Evolutionary conservation across 2,329 filamentous ascomycete species (phyloP), one percentile per base, ranked within the genome.

Genomic region (Cercospora nicotianae): DNA sequence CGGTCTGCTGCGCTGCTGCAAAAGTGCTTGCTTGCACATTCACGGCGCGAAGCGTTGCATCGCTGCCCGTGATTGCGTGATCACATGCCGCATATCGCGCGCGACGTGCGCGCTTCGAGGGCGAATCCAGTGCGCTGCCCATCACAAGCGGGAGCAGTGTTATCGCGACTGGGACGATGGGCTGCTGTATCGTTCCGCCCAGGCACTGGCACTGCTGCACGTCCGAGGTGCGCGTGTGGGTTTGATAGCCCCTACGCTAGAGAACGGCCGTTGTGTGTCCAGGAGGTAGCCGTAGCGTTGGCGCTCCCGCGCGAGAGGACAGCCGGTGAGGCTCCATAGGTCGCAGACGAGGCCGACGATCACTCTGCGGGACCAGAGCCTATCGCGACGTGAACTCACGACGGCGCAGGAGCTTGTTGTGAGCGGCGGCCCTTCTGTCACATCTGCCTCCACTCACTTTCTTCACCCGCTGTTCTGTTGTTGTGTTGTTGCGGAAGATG

Each of bases 361-460:
- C 68, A 61, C 8, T 64, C 65, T 61, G 63, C 63, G 63, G 65
- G 63, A 48, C 51, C 28, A 63, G 18, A 63, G 63, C 68, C 68
- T 67, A 70, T 66, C 65, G 59, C 53, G 63, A 65, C 48, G 33
- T 63, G n/a, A 62, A 30, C 28, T 58, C 33, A 55, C 62, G 60
- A 69, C 60, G 67, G 64, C 55, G 67, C 67, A 55, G n/a, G 59
- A 64, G 60, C 67, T 61, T 63, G 60, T 48, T 61, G 62, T 61
- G 62, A 59, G 67, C 63, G 60, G 63, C 45, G 42, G 51, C 45
- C 60, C 60, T 23, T 7, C 59, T 45, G 53, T 68, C 67, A 69
- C 67, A 64, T 28, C 64, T 51, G 60, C 60, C 23, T 61, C 48
- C 12, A 31, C 10, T 23, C 55, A 30, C 51, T 33, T 36, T 39